Evolutionary conservation across 202 grass and related monocot genomes (phyloP), one percentile per base, ranked within the genome.

Genomic region (Panicum hallii): DNA sequence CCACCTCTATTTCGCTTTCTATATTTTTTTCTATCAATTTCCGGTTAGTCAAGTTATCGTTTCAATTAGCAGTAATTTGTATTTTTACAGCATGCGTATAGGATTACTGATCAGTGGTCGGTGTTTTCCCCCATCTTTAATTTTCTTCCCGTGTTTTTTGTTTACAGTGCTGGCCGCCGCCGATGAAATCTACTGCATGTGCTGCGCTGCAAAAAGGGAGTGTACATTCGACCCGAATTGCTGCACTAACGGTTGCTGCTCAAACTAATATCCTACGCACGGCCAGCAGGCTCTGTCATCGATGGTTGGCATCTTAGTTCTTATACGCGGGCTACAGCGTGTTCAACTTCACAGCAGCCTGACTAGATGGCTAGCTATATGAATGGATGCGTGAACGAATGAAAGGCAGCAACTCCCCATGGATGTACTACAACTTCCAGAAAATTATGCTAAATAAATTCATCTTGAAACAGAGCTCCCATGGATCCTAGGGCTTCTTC

Each of bases 221-320:
- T 78, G 75, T 48, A 43, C 11, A 13, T 26, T 45, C 8, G 26
- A 78, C 9, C 75, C 75, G 1, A 13, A 19, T 32, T 78, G 75
- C 75, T 78, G 75, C 43, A 34, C 2, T 4, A 12, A 78, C 7
- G 75, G 58, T 36, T 78, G 75, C 58, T 78, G 75, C 58, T 36
- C 60, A 32, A 63, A 4, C 11, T 15, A 14, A 30, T 32, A 56
- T 15, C 26, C 1, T 63, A 63, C 60, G 11, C 26, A 60, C n/a
- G 57, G 58, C 23, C 58, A 28, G 23, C 23, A 28, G 23, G 23
- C 4, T 61, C 22, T 28, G 4, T 28, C 23, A 2, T 38, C 36
- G 36, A 4, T 38, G 36, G 36, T 61, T 28, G 3, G 9, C 22
- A 4, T 58, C 0, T 58, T 10, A n/a, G 54, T 58, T 58, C 55